A percentile compares a stretch with the other conserved stretches of the same genome.
Evolutionary conservation across 495 filamentous ascomycete genomes (phyloP).

Genomic region (Cenococcum geophilum): DNA sequence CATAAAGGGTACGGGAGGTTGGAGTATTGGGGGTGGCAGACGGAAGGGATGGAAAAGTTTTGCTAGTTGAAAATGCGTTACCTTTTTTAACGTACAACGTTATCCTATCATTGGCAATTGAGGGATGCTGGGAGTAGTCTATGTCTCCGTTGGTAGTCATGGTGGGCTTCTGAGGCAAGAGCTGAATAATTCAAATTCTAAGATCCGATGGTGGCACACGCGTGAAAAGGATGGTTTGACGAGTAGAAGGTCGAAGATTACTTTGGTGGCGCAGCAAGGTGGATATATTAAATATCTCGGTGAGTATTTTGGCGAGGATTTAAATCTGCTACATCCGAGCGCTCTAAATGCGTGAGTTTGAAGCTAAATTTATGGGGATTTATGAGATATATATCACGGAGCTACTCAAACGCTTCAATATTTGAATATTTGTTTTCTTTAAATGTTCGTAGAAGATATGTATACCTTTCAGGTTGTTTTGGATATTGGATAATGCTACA

Average conservation of each 20-base stretch:
- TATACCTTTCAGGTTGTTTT: no score
- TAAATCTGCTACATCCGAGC: no score
- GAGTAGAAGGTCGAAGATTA: no score
- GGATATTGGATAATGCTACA: no score
- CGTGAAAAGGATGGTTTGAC: no score
- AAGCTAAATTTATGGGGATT: no score
- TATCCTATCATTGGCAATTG: background rate
- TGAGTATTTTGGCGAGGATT: background rate
- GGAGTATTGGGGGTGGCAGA: background rate
- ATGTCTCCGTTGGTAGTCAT: background rate
- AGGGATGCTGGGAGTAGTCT: background rate
- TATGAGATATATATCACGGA: no score
- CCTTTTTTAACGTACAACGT: conserved; percentile 6
- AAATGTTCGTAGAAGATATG: no score
- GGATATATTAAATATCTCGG: background rate
- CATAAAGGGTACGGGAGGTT: background rate
- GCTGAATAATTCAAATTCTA: background rate
- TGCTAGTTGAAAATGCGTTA: background rate
- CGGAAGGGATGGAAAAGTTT: background rate
- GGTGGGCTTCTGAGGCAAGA: no score
- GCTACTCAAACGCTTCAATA: no score
- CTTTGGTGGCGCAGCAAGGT: background rate
- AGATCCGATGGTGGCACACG: background rate
- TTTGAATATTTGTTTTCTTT: no score
- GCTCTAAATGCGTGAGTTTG: no score